Conservation (phyloP, 148 eudicot genomes). For the Diospyros lotus region DNA sequence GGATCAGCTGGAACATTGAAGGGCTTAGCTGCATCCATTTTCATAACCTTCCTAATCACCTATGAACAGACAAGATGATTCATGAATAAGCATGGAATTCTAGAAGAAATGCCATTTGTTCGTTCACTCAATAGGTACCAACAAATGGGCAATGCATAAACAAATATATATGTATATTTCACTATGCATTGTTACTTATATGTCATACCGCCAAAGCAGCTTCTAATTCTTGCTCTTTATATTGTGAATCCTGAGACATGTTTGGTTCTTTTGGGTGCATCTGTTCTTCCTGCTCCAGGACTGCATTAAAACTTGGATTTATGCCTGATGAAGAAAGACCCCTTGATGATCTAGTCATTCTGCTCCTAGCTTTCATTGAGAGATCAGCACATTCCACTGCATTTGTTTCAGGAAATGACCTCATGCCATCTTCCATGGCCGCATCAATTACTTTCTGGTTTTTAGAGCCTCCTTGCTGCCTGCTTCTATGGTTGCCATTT, state of each 20-base stretch:
- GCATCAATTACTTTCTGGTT: slow-evolving; percentile 16
- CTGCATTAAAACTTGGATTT: slow-evolving; percentile 18
- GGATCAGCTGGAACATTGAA: slow-evolving; percentile 73
- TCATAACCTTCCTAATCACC: slow-evolving; percentile 66
- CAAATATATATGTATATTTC: neutral
- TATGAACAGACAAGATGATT: slow-evolving; percentile 12
- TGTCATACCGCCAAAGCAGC: slow-evolving; percentile 51
- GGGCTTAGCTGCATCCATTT: slow-evolving; percentile 73
- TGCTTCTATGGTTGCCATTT: slow-evolving; percentile 23
- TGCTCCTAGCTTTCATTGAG: slow-evolving; percentile 19
- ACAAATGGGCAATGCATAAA: neutral
- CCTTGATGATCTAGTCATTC: slow-evolving; percentile 21
- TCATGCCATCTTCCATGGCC: slow-evolving; percentile 31
- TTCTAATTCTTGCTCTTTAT: slow-evolving; percentile 44
- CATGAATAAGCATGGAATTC: neutral
- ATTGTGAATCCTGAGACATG: slow-evolving; percentile 23
- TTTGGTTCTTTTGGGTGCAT: slow-evolving; percentile 18
- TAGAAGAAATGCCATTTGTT: neutral
- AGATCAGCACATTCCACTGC: slow-evolving; percentile 18
- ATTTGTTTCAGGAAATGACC: slow-evolving; percentile 21
- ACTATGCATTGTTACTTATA: neutral
- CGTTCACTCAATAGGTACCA: neutral
- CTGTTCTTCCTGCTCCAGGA: slow-evolving; percentile 19
- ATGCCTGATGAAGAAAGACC: slow-evolving; percentile 16
- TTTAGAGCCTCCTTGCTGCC: slow-evolving; percentile 21